Conservation (phyloP, 352 stramenopile genomes). For the Globisporangium okanoganense region DNA sequence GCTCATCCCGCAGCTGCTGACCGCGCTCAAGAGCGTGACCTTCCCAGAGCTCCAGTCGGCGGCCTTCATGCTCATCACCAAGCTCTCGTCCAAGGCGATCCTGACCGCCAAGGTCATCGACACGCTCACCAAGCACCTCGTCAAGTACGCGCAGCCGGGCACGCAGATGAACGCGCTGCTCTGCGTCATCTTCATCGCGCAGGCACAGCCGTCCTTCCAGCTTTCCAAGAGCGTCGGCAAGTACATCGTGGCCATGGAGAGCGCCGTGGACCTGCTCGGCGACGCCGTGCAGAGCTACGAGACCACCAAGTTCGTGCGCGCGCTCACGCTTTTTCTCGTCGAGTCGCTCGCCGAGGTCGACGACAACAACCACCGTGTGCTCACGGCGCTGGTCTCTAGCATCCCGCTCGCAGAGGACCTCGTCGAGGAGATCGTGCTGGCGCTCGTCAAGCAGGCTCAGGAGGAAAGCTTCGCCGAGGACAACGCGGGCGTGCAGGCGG, state of each 20-base stretch:
- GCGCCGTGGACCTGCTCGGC: conserved; percentile 54
- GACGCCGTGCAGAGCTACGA: conserved; percentile 74
- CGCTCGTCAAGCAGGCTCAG: conserved; percentile 42
- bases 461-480: conserved; percentile 34
- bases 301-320: conserved; percentile 59
- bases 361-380: conserved; percentile 36
- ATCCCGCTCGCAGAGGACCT: conserved; percentile 45
- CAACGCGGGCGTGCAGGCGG: conserved; percentile 35
- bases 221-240: conserved; percentile 56
- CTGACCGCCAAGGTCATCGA: conserved; percentile 70
- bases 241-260: conserved; percentile 63
- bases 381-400: conserved; percentile 37
- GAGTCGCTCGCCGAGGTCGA: conserved; percentile 30
- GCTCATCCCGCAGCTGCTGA: conserved; percentile 73
- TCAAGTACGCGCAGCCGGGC: conserved; percentile 68
- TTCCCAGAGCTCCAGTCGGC: conserved; percentile 79
- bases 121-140: conserved; percentile 64
- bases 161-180: conserved; percentile 72
- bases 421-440: conserved; percentile 42
- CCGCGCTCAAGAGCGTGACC: conserved; percentile 54
- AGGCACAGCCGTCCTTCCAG: conserved; percentile 66
- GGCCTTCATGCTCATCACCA: conserved; percentile 84
- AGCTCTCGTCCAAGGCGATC: conserved; percentile 76
- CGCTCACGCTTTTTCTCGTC: conserved; percentile 49
- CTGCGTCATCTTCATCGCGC: conserved; percentile 69